A percentile compares a stretch with the other conserved stretches of the same genome.
Evolutionary conservation across 2,329 filamentous ascomycete species (phyloP).

Genomic region (Fusarium haematococcum): DNA sequence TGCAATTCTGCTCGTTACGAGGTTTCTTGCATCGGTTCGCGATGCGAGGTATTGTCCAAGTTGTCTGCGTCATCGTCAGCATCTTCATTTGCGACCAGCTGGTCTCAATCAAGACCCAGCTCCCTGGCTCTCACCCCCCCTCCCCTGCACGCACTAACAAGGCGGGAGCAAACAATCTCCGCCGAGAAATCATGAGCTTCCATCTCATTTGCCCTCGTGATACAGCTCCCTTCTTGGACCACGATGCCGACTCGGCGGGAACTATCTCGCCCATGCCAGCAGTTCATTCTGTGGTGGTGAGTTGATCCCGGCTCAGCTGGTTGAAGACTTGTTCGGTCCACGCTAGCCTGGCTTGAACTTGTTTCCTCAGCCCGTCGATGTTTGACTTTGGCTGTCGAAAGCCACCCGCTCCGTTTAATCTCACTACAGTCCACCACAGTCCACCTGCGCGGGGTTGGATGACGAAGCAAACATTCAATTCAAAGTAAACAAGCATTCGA

Average conservation of each 20-base stretch:
- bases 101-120: conserved; percentile 13
- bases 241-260: conserved; percentile 16
- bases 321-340: not conserved
- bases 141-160: conserved; percentile 36
- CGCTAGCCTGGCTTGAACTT: conserved; percentile 8
- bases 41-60: not conserved
- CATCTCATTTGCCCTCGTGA: conserved; percentile 34
- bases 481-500: conserved; percentile 17
- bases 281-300: not conserved
- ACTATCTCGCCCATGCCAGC: conserved; percentile 13
- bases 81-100: conserved; percentile 10
- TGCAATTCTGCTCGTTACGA: not conserved
- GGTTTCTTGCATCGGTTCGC: not conserved
- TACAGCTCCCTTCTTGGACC: conserved; percentile 24
- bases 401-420: conserved; percentile 32
- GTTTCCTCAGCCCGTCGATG: conserved; percentile 1
- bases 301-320: not conserved
- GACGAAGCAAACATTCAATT: conserved; percentile 15
- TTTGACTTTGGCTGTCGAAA: conserved; percentile 17
- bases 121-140: conserved; percentile 26
- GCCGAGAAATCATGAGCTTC: conserved; percentile 16
- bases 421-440: conserved; percentile 18
- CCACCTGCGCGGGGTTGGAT: conserved; percentile 24
- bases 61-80: conserved; percentile 31
- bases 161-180: conserved; percentile 40